These are phyloP conservation scores for Cytospora mali DNA, from an alignment of 2,329 filamentous ascomycete genomes.

Conservation along the genomic window DNA sequence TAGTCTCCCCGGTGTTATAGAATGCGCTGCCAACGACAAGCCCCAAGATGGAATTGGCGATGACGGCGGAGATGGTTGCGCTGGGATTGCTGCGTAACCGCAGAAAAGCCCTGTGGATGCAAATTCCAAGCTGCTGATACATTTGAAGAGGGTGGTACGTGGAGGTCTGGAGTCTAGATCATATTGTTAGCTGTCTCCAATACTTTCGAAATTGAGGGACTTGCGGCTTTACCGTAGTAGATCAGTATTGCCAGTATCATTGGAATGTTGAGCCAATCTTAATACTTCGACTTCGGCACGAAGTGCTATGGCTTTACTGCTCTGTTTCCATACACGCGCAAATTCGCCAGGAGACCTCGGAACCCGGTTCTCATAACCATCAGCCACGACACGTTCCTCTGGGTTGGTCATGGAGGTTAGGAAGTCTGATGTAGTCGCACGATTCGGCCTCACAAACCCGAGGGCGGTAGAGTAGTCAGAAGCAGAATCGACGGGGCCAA, in stretches of 20 bases:
- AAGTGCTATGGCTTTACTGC: not conserved
- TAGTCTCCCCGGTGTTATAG: conserved; percentile 49
- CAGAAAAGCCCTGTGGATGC: conserved; percentile 48
- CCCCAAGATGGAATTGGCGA: conserved; percentile 53
- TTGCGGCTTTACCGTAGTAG: too few relatives aligned
- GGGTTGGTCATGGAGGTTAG: conserved; percentile 70
- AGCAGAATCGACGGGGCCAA: conserved; percentile 38
- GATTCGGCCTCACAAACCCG: conserved; percentile 57
- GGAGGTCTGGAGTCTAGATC: not conserved
- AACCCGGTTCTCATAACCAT: conserved; percentile 57
- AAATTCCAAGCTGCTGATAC: not conserved
- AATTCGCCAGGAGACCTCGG: conserved; percentile 61
- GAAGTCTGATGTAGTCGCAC: conserved; percentile 70
- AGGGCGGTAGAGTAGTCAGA: conserved; percentile 62
- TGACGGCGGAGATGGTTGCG: conserved; percentile 43
- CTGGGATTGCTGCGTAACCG: conserved; percentile 51
- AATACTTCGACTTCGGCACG: not conserved
- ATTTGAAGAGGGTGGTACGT: not conserved
- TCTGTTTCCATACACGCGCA: conserved; percentile 48
- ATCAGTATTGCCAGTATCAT: not conserved
- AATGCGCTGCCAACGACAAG: conserved; percentile 65
- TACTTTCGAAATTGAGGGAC: too few relatives aligned
- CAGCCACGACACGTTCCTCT: conserved; percentile 62
- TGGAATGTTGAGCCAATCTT: not conserved
- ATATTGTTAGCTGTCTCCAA: too few relatives aligned